Percentiles rank a stretch among this genome's conserved stretches.
phyloP scores from a whole-genome alignment of 1,284 basidiomycete genomes.

The Rhodotorula sp. region DNA sequence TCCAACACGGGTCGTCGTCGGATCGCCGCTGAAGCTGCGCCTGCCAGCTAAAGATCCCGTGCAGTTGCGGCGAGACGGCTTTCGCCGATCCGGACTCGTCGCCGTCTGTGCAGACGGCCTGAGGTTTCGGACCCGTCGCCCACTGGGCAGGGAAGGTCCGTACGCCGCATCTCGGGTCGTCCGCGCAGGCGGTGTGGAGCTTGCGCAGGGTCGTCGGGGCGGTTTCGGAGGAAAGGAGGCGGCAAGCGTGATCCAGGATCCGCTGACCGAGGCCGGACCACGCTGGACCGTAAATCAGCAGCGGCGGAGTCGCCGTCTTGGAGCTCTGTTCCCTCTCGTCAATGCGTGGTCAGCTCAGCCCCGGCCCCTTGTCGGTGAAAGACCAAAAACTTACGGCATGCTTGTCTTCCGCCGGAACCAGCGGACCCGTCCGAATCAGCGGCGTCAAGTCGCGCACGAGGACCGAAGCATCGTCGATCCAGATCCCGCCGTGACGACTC shows the following conservation, averaged over 20 bases:
- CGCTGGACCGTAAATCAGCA: conserved; percentile 13
- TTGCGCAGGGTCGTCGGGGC: not conserved
- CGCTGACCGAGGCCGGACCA: conserved; percentile 17
- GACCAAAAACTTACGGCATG: not conserved
- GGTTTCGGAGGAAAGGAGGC: not conserved
- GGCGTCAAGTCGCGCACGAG: conserved; percentile 19
- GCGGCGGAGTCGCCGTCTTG: not conserved
- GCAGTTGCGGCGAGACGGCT: conserved; percentile 1
- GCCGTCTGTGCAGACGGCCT: not conserved
- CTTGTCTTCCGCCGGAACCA: not conserved
- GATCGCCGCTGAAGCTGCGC: conserved; percentile 2
- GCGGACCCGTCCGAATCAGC: conserved; percentile 10
- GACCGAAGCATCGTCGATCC: conserved; percentile 18
- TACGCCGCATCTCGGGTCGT: conserved; percentile 4
- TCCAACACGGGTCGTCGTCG: conserved; percentile 6
- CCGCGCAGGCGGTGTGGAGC: not conserved
- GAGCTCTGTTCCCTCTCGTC: not conserved
- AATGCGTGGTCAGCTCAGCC: not conserved
- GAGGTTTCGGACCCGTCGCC: not conserved
- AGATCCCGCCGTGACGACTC: conserved; percentile 16
- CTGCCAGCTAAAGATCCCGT: conserved; percentile 13
- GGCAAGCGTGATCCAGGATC: conserved; percentile 4
- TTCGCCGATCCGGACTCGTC: not conserved
- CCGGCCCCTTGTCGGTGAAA: not conserved
- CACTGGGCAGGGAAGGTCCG: not conserved